Conservation (phyloP, 1,139 yeast genomes). For the Yamadazyma conglobata region DNA sequence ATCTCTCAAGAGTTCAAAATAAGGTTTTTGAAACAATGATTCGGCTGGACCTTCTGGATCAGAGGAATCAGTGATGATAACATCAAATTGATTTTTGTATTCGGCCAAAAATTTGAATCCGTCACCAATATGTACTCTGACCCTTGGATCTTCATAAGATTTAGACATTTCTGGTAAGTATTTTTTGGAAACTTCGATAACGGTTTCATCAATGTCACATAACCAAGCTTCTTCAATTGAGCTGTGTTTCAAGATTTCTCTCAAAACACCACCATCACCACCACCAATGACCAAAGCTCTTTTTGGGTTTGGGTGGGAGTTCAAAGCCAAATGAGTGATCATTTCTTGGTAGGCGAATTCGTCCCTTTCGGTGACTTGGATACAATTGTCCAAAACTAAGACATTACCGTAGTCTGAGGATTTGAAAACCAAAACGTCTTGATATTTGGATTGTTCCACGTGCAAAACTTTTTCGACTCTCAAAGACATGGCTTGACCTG, state of each 20-base stretch:
- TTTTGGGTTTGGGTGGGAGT: conserved; percentile 88
- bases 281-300: conserved; percentile 91
- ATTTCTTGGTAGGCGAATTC: conserved; percentile 94
- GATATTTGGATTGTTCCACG: conserved; percentile 79
- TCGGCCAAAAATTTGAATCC: conserved; percentile 88
- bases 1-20: conserved; percentile 71
- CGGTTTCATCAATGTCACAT: conserved; percentile 91
- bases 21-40: conserved; percentile 79
- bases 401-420: conserved; percentile 89
- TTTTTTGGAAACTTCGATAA: conserved; percentile 75
- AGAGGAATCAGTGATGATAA: conserved; percentile 88
- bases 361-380: conserved; percentile 92
- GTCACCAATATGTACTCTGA: conserved; percentile 79
- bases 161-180: conserved; percentile 83
- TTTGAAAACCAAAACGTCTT: conserved; percentile 84
- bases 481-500: conserved; percentile 91
- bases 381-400: conserved; percentile 83
- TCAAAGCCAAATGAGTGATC: conserved; percentile 86
- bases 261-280: conserved; percentile 94
- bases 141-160: conserved; percentile 78
- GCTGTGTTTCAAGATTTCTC: conserved; percentile 87
- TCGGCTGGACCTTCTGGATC: conserved; percentile 98
- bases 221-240: conserved; percentile 81
- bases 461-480: conserved; percentile 79
- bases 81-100: conserved; percentile 71